Evolutionary conservation across 2,329 filamentous ascomycete genomes (phyloP).

Genomic region (Apiospora sp.): DNA sequence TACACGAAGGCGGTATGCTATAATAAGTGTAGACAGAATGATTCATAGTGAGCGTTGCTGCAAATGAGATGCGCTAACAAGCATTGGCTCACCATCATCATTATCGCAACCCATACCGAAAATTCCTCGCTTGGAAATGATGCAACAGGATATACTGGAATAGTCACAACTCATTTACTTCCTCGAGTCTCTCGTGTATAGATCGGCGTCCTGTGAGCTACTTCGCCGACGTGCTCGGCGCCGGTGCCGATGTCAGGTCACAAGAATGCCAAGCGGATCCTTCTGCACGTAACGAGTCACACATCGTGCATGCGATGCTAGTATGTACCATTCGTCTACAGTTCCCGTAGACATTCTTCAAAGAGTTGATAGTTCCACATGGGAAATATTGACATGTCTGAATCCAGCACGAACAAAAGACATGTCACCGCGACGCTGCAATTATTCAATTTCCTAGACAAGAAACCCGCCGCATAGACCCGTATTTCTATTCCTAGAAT

Average conservation of each 20-base stretch:
- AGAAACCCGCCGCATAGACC: background rate
- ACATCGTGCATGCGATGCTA: background rate
- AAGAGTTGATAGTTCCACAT: too few species aligned
- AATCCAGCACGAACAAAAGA: background rate
- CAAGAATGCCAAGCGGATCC: background rate
- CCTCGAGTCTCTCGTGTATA: background rate
- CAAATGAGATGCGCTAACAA: background rate
- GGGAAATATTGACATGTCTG: background rate
- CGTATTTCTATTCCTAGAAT: background rate
- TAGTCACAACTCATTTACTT: background rate
- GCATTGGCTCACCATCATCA: background rate
- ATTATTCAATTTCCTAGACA: background rate
- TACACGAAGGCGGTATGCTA: background rate
- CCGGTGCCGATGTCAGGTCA: background rate
- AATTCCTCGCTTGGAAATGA: background rate
- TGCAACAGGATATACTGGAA: background rate
- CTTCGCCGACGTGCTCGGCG: background rate
- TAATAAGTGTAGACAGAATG: background rate
- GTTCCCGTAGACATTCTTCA: background rate
- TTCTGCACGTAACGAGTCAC: constrained; percentile 1
- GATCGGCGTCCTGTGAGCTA: background rate
- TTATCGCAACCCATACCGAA: background rate
- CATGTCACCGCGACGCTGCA: background rate
- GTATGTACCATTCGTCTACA: background rate
- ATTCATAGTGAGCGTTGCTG: background rate